Conservation (phyloP, 352 stramenopile genomes). For the Globisporangium paddicum region DNA sequence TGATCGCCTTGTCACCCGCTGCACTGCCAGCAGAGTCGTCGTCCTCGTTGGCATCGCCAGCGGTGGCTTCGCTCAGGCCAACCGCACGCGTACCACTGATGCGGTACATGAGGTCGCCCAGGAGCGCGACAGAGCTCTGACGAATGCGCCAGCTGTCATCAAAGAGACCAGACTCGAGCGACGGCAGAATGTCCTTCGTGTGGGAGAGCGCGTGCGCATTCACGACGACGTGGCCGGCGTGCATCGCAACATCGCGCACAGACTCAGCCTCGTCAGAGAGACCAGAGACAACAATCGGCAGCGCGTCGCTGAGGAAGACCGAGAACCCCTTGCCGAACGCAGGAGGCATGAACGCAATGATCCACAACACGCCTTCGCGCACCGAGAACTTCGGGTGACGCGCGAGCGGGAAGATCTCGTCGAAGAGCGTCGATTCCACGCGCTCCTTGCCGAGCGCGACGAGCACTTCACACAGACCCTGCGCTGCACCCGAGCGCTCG, state of each 20-base stretch:
- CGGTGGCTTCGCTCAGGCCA: slow-evolving; percentile 46
- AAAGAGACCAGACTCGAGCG: slow-evolving; percentile 94
- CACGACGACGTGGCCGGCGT: slow-evolving; percentile 97
- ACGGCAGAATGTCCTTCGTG: slow-evolving; percentile 96
- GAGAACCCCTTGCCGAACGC: slow-evolving; percentile 92
- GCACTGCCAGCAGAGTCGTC: slow-evolving; percentile 80
- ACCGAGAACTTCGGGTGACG: slow-evolving; percentile 93
- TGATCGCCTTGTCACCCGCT: slow-evolving; percentile 82
- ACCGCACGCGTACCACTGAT: slow-evolving; percentile 96
- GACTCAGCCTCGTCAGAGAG: slow-evolving; percentile 98
- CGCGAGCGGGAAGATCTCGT: slow-evolving; percentile 95
- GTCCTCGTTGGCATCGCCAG: slow-evolving; percentile 78
- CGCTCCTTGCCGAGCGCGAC: slow-evolving; percentile 79
- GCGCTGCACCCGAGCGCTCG: slow-evolving; percentile 96
- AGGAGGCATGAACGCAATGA: slow-evolving; percentile 98
- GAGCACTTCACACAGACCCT: slow-evolving; percentile 97
- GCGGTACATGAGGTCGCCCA: slow-evolving; percentile 96
- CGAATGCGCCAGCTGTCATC: slow-evolving; percentile 99
- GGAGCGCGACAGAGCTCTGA: slow-evolving; percentile 95
- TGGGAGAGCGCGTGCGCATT: slow-evolving; percentile 95
- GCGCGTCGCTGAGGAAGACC: slow-evolving; percentile 90
- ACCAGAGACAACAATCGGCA: slow-evolving; percentile 96
- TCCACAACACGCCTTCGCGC: slow-evolving; percentile 98
- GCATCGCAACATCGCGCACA: slow-evolving; percentile 96
- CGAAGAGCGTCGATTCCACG: slow-evolving; percentile 69